These are phyloP conservation scores for Avicennia marina DNA, from an alignment of 257 asterid species.

Conservation along the genomic window DNA sequence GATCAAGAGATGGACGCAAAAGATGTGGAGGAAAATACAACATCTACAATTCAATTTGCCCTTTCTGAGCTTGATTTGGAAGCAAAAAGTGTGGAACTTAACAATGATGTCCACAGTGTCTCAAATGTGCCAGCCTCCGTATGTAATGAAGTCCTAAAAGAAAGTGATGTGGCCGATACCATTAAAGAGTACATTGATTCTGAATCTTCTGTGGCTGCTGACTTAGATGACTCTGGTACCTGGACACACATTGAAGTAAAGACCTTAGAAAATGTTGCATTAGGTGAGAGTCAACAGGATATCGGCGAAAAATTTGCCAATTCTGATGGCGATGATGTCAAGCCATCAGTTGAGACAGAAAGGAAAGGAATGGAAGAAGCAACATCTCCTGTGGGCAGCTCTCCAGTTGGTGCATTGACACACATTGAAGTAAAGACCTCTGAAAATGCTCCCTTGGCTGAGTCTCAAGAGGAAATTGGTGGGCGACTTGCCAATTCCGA, in stretches of 20 bases:
- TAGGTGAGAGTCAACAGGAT: not conserved
- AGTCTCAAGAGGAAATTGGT: not conserved
- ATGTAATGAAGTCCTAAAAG: slow-evolving; percentile 24
- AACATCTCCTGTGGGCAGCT: not conserved
- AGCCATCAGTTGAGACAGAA: slow-evolving; percentile 16
- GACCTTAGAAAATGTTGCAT: not conserved
- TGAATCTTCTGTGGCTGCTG: slow-evolving; percentile 31
- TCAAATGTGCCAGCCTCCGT: slow-evolving; percentile 3
- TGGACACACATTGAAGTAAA: not conserved
- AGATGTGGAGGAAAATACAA: slow-evolving; percentile 17
- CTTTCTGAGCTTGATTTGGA: slow-evolving; percentile 19
- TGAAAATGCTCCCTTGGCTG: not conserved
- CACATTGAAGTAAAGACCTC: not conserved
- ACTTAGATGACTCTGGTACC: slow-evolving; percentile 11
- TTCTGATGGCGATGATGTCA: not conserved
- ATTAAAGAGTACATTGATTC: slow-evolving; percentile 35
- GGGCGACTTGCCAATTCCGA: too few species aligned
- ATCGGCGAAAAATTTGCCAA: too few species aligned
- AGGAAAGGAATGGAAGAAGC: slow-evolving; percentile 17
- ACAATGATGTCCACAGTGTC: not conserved
- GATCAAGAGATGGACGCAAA: slow-evolving; percentile 12
- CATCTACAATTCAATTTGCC: slow-evolving; percentile 12
- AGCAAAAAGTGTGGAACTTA: slow-evolving; percentile 22
- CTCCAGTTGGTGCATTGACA: not conserved
- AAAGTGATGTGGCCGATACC: slow-evolving; percentile 41